Conservation (phyloP, 1,139 yeast species). For the Kluyveromyces sp. region DNA sequence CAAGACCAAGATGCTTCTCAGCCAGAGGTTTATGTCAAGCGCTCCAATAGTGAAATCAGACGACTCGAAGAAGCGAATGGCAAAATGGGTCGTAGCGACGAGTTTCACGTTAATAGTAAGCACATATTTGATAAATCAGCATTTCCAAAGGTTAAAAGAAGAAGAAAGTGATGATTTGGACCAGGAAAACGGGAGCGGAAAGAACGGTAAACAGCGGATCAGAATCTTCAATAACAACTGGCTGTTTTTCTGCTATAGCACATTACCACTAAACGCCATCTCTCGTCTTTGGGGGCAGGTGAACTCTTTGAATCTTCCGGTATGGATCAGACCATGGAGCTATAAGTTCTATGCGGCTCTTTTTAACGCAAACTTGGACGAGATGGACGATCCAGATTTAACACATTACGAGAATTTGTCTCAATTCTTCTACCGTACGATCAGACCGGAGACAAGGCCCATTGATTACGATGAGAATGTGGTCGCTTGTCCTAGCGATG, state of each 20-base stretch:
- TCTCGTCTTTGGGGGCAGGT: constrained; percentile 93
- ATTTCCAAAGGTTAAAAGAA: constrained; percentile 14
- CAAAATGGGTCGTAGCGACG: constrained; percentile 43
- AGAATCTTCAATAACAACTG: constrained; percentile 50
- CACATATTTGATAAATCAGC: constrained; percentile 20
- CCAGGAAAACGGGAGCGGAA: constrained; percentile 23
- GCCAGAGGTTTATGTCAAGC: constrained; percentile 20
- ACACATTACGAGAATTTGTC: constrained; percentile 69
- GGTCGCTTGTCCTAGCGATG: constrained; percentile 90
- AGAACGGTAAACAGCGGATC: constrained; percentile 32
- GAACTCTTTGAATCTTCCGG: constrained; percentile 76
- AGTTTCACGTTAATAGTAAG: constrained; percentile 29
- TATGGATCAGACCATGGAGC: constrained; percentile 82
- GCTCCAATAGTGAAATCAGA: constrained; percentile 1
- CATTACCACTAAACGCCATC: constrained; percentile 84
- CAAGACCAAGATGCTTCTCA: constrained; percentile 23
- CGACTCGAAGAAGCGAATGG: constrained; percentile 11
- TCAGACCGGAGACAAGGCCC: constrained; percentile 77
- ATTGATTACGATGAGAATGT: constrained; percentile 50
- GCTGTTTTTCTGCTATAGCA: constrained; percentile 82
- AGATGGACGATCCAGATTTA: constrained; percentile 79
- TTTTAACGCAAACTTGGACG: constrained; percentile 86
- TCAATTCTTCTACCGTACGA: constrained; percentile 83
- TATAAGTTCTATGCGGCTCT: constrained; percentile 67
- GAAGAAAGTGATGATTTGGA: background rate